A percentile compares a stretch with the other conserved stretches of the same genome.
phyloP scores from a whole-genome alignment of 2,329 filamentous ascomycete species.

The Aspergillus sp. region DNA sequence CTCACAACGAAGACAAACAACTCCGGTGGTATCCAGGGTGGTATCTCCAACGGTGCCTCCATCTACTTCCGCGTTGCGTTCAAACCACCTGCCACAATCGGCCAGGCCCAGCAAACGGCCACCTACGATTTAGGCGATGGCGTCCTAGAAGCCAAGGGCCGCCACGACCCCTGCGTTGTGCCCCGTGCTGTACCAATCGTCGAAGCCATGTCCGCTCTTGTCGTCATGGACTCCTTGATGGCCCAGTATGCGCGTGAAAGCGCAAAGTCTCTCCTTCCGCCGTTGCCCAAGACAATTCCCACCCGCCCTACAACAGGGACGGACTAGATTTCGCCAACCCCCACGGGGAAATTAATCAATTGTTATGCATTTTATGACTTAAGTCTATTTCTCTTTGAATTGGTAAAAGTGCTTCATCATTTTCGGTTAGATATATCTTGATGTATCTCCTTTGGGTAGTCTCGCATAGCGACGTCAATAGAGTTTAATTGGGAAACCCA shows the following conservation, averaged over 20 bases:
- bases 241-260: slow-evolving; percentile 69
- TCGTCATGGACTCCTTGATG: slow-evolving; percentile 82
- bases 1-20: slow-evolving; percentile 91
- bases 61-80: slow-evolving; percentile 96
- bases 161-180: slow-evolving; percentile 92
- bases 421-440: neutral
- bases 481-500: neutral
- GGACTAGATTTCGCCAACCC: neutral
- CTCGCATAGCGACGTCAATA: slow-evolving; percentile 5
- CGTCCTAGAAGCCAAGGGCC: slow-evolving; percentile 82
- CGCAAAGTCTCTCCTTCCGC: slow-evolving; percentile 49
- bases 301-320: slow-evolving; percentile 29
- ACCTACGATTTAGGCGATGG: slow-evolving; percentile 77
- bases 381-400: neutral
- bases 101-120: slow-evolving; percentile 79
- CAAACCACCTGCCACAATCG: slow-evolving; percentile 93
- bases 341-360: neutral
- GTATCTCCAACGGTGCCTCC: slow-evolving; percentile 87
- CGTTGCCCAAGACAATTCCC: slow-evolving; percentile 37
- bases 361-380: slow-evolving; percentile 4
- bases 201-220: slow-evolving; percentile 86
- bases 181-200: slow-evolving; percentile 71
- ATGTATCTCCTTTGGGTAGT: neutral
- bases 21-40: slow-evolving; percentile 91
- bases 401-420: neutral